Base-by-base conservation (phyloP, 2,329 filamentous ascomycete genomes). In the Lachnellula cervina region DNA sequence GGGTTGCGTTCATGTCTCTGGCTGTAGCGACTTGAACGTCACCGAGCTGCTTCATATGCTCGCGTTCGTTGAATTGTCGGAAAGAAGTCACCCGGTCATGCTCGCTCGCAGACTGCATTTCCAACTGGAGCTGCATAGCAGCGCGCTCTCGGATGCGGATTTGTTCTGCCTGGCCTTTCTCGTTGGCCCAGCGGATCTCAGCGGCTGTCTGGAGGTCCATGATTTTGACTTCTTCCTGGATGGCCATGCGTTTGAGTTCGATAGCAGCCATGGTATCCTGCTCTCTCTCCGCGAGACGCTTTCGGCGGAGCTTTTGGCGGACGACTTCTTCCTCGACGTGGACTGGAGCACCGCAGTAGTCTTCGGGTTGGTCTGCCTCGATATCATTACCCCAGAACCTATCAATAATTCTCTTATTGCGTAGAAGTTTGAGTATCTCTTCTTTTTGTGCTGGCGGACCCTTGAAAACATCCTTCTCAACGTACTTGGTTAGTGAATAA, bases 401-500 rank as follows among this genome's bases (percentile, higher is more conserved):
- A 19, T 60, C 58, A 13, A 45, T 54, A 4, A 49, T 54, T 28
- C 54, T 19, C 25, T 62, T 60, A 4, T 52, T 60, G 17, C 49
- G 53, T 7, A 62, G 43, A 0, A 60, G 44, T 2, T 44, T 43
- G 13, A 60, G 43, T 5, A 62, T 55, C 4, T 53, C 56, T 9
- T 55, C 44, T 45, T 60, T 60, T 35, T 62, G 60, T 4, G 42
- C 28, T 13, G 38, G 48, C 3, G 60, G 60, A 14, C 58, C 60
- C 16, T 21, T 46, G 32, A 49, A 60, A 17, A 62, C 40, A 13
- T 53, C 60, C 23, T 62, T 62, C 32, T 61, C 55, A 19, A 84
- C 75, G 65, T 87, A 88, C 71, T 83, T 84, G 3, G 84, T 82
- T 0, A 84, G 80, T 0, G 84, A 88, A 69, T 86, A 88, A 1